Conservation (phyloP, 257 asterid genomes). For the Marsdenia floribunda region DNA sequence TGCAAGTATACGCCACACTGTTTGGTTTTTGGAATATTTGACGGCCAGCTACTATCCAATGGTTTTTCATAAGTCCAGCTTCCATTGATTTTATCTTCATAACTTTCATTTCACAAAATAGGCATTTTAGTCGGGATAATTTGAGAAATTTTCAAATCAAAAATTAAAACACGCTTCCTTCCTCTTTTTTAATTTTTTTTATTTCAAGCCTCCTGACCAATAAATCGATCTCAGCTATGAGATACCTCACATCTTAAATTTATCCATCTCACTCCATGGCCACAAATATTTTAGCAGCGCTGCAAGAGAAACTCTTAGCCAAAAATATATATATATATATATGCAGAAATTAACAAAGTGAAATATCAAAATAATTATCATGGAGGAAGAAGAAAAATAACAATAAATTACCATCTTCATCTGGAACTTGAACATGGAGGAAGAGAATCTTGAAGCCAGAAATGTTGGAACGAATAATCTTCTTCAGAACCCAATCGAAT, state of each 20-base stretch:
- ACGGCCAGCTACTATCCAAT: not conserved
- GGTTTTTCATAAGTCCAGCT: not conserved
- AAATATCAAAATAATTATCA: not conserved
- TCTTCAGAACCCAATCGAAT: constrained; percentile 75
- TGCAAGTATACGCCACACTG: not conserved
- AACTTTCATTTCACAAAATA: not conserved
- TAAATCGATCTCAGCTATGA: not conserved
- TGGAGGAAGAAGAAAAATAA: not conserved
- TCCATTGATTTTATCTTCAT: not conserved
- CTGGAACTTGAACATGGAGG: constrained; percentile 80
- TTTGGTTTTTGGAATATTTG: not conserved
- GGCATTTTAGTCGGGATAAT: not conserved
- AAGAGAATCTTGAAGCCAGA: constrained; percentile 59
- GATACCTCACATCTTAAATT: not conserved
- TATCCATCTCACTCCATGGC: not conserved
- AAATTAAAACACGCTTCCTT: no score
- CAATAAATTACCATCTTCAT: constrained; percentile 52
- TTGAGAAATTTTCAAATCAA: no score
- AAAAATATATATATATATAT: not conserved
- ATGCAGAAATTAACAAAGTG: no score
- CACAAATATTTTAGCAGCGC: not conserved
- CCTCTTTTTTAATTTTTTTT: no score
- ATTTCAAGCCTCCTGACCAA: not conserved
- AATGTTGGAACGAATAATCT: constrained; percentile 64
- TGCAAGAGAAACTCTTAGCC: not conserved